Percentiles rank a stretch among this genome's conserved stretches.
Evolutionary conservation across 768 basidiomycete species (phyloP).

Genomic region (Pisolithus marmoratus): DNA sequence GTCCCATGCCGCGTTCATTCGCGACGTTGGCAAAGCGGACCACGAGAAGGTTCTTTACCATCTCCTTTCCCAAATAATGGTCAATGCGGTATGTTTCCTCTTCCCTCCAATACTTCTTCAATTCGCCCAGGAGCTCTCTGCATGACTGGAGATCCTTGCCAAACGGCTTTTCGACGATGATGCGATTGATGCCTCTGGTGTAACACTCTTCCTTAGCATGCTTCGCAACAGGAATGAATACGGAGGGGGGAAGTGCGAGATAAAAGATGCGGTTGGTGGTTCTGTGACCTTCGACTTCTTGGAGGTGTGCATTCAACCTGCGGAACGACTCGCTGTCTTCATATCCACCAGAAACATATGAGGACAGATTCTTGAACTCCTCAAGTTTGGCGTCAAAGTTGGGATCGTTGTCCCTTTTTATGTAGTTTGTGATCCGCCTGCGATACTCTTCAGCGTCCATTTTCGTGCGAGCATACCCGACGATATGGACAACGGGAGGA

Average conservation of each 20-base stretch:
- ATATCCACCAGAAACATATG: constrained; percentile 86
- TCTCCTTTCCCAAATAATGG: constrained; percentile 99
- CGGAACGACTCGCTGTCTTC: constrained; percentile 79
- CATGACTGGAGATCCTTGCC: constrained; percentile 90
- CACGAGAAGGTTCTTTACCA: constrained; percentile 98
- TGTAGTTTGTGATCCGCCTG: constrained; percentile 76
- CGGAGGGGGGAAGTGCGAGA: constrained; percentile 94
- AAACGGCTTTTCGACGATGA: constrained; percentile 98
- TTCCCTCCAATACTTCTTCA: constrained; percentile 89
- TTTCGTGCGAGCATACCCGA: constrained; percentile 96
- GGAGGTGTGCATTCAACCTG: constrained; percentile 68
- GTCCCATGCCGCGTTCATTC: constrained; percentile 85
- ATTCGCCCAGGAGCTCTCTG: constrained; percentile 63
- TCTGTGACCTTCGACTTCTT: constrained; percentile 71
- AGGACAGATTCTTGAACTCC: constrained; percentile 75
- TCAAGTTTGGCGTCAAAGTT: constrained; percentile 59
- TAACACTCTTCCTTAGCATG: constrained; percentile 84
- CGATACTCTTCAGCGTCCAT: constrained; percentile 84
- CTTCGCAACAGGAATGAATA: constrained; percentile 86
- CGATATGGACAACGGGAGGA: constrained; percentile 79
- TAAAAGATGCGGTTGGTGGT: constrained; percentile 87
- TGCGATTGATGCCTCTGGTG: constrained; percentile 71
- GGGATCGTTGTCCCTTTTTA: constrained; percentile 72
- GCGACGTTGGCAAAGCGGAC: constrained; percentile 94
- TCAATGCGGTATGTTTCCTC: constrained; percentile 99